Evolutionary conservation across 2,329 filamentous ascomycete genomes (phyloP), one percentile per base, ranked within the genome.

Genomic region (Fusarium nisikadoi): DNA sequence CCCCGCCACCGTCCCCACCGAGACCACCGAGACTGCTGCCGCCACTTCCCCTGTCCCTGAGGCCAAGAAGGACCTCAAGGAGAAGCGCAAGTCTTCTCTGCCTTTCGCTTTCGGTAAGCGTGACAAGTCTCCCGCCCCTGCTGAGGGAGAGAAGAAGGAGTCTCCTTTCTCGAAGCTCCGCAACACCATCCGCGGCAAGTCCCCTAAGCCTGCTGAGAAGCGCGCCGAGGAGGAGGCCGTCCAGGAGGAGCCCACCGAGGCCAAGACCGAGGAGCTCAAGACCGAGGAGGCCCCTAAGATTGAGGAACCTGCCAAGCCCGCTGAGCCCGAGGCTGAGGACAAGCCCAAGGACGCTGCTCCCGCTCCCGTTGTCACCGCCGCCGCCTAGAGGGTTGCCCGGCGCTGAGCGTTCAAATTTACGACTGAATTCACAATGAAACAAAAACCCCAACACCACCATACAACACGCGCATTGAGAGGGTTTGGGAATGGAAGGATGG

Each of bases 1-100:
- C 62, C 84, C 86, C 53, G 82, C 83, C 52, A 83, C 82, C n/a
- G 83, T 81, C 64, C 83, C 84, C 33, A 80, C 83, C 42, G 86
- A 88, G 80, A 82, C 82, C 27, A 81, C 84, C 7, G 86, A 89
- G 75, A 79, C 71, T 49, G 77, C 83, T 61, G 80, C 82, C 68
- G 80, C 79, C 36, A 71, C 78, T 38, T 75, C 83, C 31, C 80
- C 84, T 63, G 86, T 85, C 72, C 85, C 84, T 67, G 89, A 91
- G 83, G 74, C 84, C 62, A 89, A 89, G 82, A 89, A 90, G 83
- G 88, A 89, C 70, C 81, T 86, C 75, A 94, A 94, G 90, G 87
- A 89, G 83, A 97, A 97, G 93, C 93, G 94, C 82, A 90, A 91
- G 83, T 96, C 93, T 74, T 91, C 95, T 78, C 82, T 90, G 13